Base-by-base conservation (phyloP, 805 yeast species). In the Kuraishia cidri region DNA sequence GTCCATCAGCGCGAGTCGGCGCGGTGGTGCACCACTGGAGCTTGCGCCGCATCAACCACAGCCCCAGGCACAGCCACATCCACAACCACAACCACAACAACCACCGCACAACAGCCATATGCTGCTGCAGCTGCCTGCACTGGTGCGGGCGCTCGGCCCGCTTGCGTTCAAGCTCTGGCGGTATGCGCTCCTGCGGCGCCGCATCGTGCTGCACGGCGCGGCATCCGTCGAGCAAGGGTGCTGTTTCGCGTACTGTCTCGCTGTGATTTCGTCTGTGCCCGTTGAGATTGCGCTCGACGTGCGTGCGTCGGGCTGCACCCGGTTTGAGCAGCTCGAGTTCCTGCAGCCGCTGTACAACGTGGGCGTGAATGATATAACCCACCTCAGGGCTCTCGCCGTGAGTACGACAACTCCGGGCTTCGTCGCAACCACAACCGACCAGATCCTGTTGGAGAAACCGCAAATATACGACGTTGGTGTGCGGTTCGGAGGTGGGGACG, bases 361-460 rank as follows among this genome's bases (percentile, higher is more conserved):
- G 19, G 74, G 81, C 14, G 65, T 82, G 21, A 65, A 67, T 33
- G 90, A 82, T 48, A 56, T 69, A 24, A 54, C 55, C 31, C 64
- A 55, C 47, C 43, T 65, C 29, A 46, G 43, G 20, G 29, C 34
- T 7, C 11, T 48, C 3, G 37, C 31, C 23, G 36, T 32, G 15
- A 43, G 43, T 17, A 31, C 26, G 9, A 26, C 45, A 2, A 39
- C 47, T 10, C 30, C 46, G 11, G 68, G 72, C 2, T 78, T 57
- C 42, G 58, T 79, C 25, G 87, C 79, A 2, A 61, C 73, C 5
- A 77, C 90, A 2, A 69, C 79, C 15, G 94, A 82, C 46, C 78
- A 72, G 28, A 70, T 82, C 16, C 53, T 81, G 21, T 56, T 76
- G 44, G 72, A 66, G 38, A 79, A 76, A 41, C 46, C 46, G 11